Evolutionary conservation across 2,329 filamentous ascomycete species (phyloP), one percentile per base, ranked within the genome.

Genomic region (Fusarium solani-melongenae): DNA sequence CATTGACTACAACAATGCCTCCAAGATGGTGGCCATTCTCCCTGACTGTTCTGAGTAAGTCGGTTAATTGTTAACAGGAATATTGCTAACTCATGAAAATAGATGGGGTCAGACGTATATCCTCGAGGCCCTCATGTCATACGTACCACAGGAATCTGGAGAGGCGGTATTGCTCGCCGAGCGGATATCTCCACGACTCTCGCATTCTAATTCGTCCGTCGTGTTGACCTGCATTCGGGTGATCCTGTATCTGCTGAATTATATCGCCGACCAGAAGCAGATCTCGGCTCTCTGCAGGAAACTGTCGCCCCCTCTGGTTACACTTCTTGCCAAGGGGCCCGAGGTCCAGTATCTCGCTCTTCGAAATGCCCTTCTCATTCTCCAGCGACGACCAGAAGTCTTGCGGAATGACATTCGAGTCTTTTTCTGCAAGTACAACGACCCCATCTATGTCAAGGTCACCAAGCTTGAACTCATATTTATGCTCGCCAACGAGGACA

Each of bases 401-500:
- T 84, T 99, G 62, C 91, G 95, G 72, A 98, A 98, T 83, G 96
- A 99, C 82, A 98, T 99, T 71, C 91, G 96, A 55, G 96, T 99
- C 34, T 99, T 99, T 85, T 99, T 99, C 84, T 99, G 96, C 91
- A 99, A 99, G 87, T 99, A 99, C 84, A 99, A 99, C 82, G 96
- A 99, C 80, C 96, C 96, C 0, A 99, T 99, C 73, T 99, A 98
- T 82, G 96, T 99, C 84, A 99, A 99, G 83, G 96, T 99, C 60
- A 99, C 96, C 17, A 99, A 99, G 84, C 88, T 99, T 58, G 96
- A 99, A 84, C 89, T 99, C 77, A 98, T 99, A 75, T 99, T 99
- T 83, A 99, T 98, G 96, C 89, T 99, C 69, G 96, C 96, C 9
- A 98, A 91, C 36, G 95, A 98, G 83, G 93, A 92, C 78, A 99